phyloP scores from a whole-genome alignment of 257 asterid species.

The Salvia miltiorrhiza region DNA sequence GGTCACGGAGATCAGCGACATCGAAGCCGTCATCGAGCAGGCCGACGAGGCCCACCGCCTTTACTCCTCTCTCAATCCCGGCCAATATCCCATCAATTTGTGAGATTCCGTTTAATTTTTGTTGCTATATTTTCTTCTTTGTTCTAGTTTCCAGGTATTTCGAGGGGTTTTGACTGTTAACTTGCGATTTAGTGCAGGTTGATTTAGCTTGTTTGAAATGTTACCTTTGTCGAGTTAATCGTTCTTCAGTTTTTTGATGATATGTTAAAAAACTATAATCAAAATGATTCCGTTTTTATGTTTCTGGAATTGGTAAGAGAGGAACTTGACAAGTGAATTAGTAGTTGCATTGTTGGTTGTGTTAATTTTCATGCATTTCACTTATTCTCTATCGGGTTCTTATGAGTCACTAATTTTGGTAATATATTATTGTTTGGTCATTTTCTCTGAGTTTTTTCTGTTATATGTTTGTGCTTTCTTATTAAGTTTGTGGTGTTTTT shows the following conservation, averaged over 20 bases:
- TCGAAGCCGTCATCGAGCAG: conserved; percentile 86
- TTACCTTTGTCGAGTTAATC: background rate
- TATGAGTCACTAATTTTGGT: background rate
- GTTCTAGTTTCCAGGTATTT: background rate
- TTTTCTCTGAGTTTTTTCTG: background rate
- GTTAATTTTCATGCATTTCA: conserved; percentile 1
- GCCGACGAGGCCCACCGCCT: conserved; percentile 81
- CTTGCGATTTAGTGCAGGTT: background rate
- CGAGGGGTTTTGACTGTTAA: background rate
- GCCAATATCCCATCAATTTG: conserved; percentile 58
- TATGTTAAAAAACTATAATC: background rate
- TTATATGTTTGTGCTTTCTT: background rate
- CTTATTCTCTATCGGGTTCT: background rate
- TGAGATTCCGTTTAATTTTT: background rate
- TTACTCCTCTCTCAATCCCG: conserved; percentile 54
- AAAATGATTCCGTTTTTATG: background rate
- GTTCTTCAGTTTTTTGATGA: background rate
- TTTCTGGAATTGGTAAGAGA: background rate
- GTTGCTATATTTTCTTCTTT: background rate
- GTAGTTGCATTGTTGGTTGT: background rate
- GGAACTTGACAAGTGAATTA: background rate
- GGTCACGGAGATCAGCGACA: conserved; percentile 82
- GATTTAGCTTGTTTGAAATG: background rate
- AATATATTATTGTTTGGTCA: background rate
- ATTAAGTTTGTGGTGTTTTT: background rate